A percentile compares a stretch with the other conserved stretches of the same genome.
phyloP scores from a whole-genome alignment of 2,329 filamentous ascomycete genomes.

The Trichoderma sp. region DNA sequence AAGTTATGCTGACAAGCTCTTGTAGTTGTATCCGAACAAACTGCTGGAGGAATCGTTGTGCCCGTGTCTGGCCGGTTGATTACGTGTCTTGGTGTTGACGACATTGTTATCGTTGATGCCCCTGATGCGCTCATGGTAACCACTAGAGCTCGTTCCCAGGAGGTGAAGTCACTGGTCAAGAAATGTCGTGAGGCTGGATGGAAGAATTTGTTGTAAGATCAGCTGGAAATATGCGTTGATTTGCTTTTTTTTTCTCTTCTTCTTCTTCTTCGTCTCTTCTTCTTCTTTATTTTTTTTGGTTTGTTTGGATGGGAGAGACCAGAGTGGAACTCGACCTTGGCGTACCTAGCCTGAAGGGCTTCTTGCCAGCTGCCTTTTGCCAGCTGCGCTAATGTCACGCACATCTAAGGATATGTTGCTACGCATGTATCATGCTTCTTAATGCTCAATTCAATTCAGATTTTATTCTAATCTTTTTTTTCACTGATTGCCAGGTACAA shows the following conservation, averaged over 20 bases:
- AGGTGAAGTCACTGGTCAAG: constrained; percentile 30
- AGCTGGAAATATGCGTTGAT: not conserved
- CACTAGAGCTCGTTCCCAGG: constrained; percentile 29
- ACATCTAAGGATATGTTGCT: not conserved
- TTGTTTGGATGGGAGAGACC: not conserved
- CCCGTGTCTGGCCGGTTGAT: constrained; percentile 29
- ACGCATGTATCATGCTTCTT: not conserved
- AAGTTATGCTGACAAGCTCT: not conserved
- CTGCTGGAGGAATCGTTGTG: constrained; percentile 29
- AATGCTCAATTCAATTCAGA: not conserved
- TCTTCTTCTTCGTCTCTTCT: no score
- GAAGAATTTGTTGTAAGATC: constrained; percentile 25
- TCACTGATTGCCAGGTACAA: not conserved
- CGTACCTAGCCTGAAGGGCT: not conserved
- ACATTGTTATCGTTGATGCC: constrained; percentile 29
- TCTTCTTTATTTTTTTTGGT: not conserved
- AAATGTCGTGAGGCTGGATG: constrained; percentile 29
- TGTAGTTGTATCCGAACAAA: constrained; percentile 28
- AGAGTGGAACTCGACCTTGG: not conserved
- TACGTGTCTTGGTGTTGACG: constrained; percentile 29
- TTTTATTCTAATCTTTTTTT: not conserved
- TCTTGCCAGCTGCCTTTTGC: not conserved
- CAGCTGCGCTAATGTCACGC: not conserved
- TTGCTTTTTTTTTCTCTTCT: not conserved
- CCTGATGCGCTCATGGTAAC: constrained; percentile 31